Base-by-base conservation (phyloP, 2,329 filamentous ascomycete genomes). In the Neoscytalidium dimidiatum region DNA sequence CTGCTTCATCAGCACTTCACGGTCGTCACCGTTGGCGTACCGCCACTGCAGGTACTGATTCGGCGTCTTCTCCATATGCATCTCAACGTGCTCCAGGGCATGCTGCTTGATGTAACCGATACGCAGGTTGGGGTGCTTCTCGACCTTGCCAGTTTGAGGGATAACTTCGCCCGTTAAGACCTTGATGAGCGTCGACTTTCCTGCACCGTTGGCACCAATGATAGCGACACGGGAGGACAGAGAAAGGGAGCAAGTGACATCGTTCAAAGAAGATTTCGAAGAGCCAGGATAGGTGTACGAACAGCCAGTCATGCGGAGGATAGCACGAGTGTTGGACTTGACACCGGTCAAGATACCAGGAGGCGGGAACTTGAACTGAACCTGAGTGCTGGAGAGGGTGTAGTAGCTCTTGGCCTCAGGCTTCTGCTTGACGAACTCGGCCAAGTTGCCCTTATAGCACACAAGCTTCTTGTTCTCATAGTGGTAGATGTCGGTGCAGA, bases 61-160 rank as follows among this genome's bases (percentile, higher is more conserved):
- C 44, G 95, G 95, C 0, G 95, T 99, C 87, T 99, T 99, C 81
- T 99, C 95, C 71, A 98, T 84, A 76, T 99, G 95, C 94, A 97
- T 97, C 82, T 99, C 94, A 11, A 99, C 95, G 87, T 99, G 95
- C 84, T 99, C 95, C 13, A 99, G 86, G 49, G 95, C 95, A 79
- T 99, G 95, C 83, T 99, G 95, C 84, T 98, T 98, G 83, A 99
- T 98, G 84, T 99, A 99, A 63, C 95, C 95, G 73, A 99, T 97
- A 85, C 95, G 94, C 74, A 99, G 82, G 79, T 99, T 99, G 70
- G 95, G 95, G 78, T 99, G 95, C 84, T 98, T 98, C 84, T 98
- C 94, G 26, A 99, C 95, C 76, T 89, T 92, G 68, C 95, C 95
- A 21, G 81, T 80, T 68, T 90, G 90, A 17, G 92, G 95, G 69